Evolutionary conservation across 1,284 basidiomycete species (phyloP).

Genomic region (Kalmanozyma brasiliensis): DNA sequence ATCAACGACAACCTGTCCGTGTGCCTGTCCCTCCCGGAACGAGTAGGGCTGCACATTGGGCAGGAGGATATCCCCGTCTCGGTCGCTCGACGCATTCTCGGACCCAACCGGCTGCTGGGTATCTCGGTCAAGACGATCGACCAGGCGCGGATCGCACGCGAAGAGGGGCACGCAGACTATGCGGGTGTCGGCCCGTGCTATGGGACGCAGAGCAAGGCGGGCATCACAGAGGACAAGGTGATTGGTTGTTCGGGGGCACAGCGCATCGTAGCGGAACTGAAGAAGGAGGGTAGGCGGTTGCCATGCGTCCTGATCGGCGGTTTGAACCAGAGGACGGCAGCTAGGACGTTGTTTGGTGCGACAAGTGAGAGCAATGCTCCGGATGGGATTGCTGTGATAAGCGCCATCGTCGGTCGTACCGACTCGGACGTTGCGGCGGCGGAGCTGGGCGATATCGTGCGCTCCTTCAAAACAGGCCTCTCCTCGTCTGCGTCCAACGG

Average conservation of each 20-base stretch:
- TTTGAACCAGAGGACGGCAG: constrained; percentile 59
- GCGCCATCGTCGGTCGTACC: constrained; percentile 80
- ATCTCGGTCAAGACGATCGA: constrained; percentile 77
- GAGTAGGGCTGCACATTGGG: constrained; percentile 87
- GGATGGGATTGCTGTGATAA: constrained; percentile 86
- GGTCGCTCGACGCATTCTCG: constrained; percentile 74
- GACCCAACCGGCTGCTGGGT: constrained; percentile 79
- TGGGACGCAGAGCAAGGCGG: constrained; percentile 67
- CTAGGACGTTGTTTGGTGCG: constrained; percentile 56
- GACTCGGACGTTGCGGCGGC: constrained; percentile 75
- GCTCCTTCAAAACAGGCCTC: constrained; percentile 64
- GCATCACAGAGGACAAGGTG: constrained; percentile 60
- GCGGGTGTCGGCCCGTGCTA: constrained; percentile 79
- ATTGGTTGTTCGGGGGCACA: constrained; percentile 52
- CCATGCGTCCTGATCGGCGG: constrained; percentile 65
- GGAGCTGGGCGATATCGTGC: constrained; percentile 66
- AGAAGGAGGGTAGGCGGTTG: constrained; percentile 21
- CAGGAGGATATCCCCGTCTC: constrained; percentile 86
- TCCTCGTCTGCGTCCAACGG: constrained; percentile 10
- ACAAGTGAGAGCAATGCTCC: constrained; percentile 42
- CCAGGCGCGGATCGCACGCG: constrained; percentile 44
- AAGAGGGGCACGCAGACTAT: constrained; percentile 75
- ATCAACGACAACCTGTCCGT: constrained; percentile 75
- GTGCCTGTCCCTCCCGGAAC: constrained; percentile 67
- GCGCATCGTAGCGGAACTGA: constrained; percentile 45